phyloP scores from a whole-genome alignment of 768 basidiomycete species.

The Rhodotorula graminis region DNA sequence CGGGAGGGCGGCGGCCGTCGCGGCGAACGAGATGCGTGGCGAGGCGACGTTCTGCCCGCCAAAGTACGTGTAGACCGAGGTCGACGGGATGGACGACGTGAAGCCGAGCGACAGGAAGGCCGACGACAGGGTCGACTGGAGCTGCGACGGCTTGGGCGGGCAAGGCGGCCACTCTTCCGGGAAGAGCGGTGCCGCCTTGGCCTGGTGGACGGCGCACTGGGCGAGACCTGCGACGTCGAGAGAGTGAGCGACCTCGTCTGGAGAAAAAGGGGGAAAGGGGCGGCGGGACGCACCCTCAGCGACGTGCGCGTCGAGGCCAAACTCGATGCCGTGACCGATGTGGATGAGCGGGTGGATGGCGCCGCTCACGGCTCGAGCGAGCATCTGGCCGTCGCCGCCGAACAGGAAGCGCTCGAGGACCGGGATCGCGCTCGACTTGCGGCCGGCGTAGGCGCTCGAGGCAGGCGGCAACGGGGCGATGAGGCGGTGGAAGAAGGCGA shows the following conservation, averaged over 20 bases:
- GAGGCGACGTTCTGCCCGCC: conserved; percentile 19
- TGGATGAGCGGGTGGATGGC: conserved; percentile 43
- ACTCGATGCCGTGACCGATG: conserved; percentile 42
- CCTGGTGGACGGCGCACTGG: conserved; percentile 36
- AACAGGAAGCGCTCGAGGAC: conserved; percentile 42
- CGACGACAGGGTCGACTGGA: conserved; percentile 24
- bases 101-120: conserved; percentile 31
- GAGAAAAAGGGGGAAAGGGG: background rate
- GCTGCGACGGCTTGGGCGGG: conserved; percentile 9
- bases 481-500: conserved; percentile 39
- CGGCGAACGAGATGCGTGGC: conserved; percentile 12
- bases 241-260: background rate
- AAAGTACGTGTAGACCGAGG: conserved; percentile 3
- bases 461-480: conserved; percentile 11
- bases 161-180: conserved; percentile 34
- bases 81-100: background rate
- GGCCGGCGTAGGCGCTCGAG: conserved; percentile 8
- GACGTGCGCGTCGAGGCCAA: conserved; percentile 38
- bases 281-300: conserved; percentile 32
- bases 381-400: conserved; percentile 37
- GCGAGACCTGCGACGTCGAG: conserved; percentile 25
- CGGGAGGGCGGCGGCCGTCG: conserved; percentile 19
- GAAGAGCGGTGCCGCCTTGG: conserved; percentile 27
- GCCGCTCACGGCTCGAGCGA: conserved; percentile 37
- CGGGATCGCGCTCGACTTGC: conserved; percentile 18